Conservation (phyloP, 345 rosid genomes). For the Anacardium occidentale region DNA sequence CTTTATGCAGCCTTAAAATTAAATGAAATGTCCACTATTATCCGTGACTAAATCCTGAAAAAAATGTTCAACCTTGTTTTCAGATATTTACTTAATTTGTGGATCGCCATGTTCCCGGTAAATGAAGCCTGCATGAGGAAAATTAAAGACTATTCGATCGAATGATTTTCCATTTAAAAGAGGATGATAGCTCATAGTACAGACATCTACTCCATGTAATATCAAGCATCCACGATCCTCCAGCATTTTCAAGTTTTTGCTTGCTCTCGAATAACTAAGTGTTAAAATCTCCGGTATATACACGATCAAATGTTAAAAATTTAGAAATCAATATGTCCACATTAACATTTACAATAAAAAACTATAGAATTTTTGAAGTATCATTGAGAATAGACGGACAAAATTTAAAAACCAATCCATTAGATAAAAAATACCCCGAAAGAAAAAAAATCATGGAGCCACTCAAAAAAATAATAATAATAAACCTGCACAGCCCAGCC, state of each 20-base stretch:
- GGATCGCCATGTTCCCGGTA: not conserved
- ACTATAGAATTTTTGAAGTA: too few species aligned
- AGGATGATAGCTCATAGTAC: slow-evolving; percentile 22
- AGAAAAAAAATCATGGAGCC: too few species aligned
- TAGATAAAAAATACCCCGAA: too few species aligned
- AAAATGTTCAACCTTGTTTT: not conserved
- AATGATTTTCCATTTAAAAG: slow-evolving; percentile 6
- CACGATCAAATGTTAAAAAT: not conserved
- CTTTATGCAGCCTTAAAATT: slow-evolving; percentile 31
- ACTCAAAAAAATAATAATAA: too few species aligned
- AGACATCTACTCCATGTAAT: slow-evolving; percentile 31
- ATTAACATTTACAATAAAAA: not conserved
- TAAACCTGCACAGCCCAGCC: too few species aligned
- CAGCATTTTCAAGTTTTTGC: slow-evolving; percentile 19
- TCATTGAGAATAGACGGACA: too few species aligned
- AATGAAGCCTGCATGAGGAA: slow-evolving; percentile 27
- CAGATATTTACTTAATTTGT: slow-evolving; percentile 17
- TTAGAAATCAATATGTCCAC: not conserved
- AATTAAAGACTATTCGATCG: slow-evolving; percentile 35
- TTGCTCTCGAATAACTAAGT: slow-evolving; percentile 15
- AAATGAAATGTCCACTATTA: not conserved
- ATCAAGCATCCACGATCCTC: slow-evolving; percentile 24
- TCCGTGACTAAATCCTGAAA: not conserved
- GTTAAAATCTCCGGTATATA: not conserved
- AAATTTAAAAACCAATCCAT: too few species aligned